Base-by-base conservation (phyloP, 441 rosid species). In the Dalechampia spathulata region DNA sequence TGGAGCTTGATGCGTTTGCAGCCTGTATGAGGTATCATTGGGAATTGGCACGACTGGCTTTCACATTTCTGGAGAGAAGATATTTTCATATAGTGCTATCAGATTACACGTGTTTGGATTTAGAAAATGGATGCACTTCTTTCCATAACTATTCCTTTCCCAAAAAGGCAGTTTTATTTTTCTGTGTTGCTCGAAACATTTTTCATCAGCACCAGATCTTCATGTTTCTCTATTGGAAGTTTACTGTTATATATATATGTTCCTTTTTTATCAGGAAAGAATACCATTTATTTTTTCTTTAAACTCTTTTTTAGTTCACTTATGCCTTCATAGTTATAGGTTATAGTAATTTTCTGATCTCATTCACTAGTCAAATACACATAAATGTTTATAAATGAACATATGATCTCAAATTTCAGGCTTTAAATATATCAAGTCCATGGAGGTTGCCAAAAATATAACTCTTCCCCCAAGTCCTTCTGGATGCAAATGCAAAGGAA, bases 401-500 rank as follows among this genome's bases (percentile, higher is more conserved):
- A 49, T 32, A 52, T 15, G 26, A 42, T 26, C 50, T 54, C 20
- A 55, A 68, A 67, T 67, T 73, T 57, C 46, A 83, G 86, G 76
- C 53, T 80, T 68, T 60, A 73, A 58, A 55, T 83, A 80, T 61
- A 62, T 65, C 27, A 73, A 60, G 47, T 62, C 71, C 36, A 45
- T 71, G 57, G 57, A 67, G 69, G 65, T 72, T 52, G 67, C 78
- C 41, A 60, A 58, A 28, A 64, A 70, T 37, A 67, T 76, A 53
- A 42, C 17, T 23, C 17, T 71, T 49, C 81, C 84, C 4, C 63
- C 65, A 13, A 58, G 60, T 60, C 64, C 70, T 32, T 54, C 68
- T 37, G 76, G 84, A 54, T 78, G 81, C 68, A 66, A 59, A 28
- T 83, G 84, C 67, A 78, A 58, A 64, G 81, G 83, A 62, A 60